These are phyloP conservation scores for Cronartium quercuum DNA, from an alignment of 1,284 basidiomycete species.

Conservation along the genomic window DNA sequence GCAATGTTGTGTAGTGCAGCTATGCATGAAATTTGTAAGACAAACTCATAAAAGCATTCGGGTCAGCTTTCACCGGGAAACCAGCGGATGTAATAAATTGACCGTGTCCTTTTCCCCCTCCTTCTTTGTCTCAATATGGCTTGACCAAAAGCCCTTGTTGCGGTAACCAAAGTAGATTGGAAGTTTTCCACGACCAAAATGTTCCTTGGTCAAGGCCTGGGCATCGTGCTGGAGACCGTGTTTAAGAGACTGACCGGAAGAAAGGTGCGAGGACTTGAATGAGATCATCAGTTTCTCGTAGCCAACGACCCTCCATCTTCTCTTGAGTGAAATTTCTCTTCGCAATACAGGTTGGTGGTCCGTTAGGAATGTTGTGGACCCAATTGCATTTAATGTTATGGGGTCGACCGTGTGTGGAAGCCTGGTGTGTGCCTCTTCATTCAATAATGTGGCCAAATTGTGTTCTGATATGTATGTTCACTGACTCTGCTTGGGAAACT, in stretches of 20 bases:
- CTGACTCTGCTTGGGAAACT: too few species aligned
- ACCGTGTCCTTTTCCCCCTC: too few species aligned
- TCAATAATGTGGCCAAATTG: background rate
- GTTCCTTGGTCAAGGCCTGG: background rate
- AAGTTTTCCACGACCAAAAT: background rate
- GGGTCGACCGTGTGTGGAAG: background rate
- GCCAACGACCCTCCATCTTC: background rate
- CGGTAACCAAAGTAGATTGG: background rate
- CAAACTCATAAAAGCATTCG: background rate
- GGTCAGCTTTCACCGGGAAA: background rate
- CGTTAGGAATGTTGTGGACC: background rate
- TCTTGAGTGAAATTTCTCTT: background rate
- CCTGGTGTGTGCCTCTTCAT: background rate
- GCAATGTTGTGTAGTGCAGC: conserved; percentile 25
- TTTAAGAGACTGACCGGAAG: background rate
- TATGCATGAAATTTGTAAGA: conserved; percentile 17
- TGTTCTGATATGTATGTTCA: background rate
- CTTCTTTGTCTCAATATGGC: too few species aligned
- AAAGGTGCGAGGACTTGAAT: background rate
- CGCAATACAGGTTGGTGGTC: background rate
- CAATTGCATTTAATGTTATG: background rate
- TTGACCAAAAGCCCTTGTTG: background rate
- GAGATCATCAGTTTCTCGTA: background rate
- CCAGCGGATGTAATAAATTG: too few species aligned
- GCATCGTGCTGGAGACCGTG: background rate